phyloP scores from a whole-genome alignment of 306 rosid species.

The Ceratonia siliqua region DNA sequence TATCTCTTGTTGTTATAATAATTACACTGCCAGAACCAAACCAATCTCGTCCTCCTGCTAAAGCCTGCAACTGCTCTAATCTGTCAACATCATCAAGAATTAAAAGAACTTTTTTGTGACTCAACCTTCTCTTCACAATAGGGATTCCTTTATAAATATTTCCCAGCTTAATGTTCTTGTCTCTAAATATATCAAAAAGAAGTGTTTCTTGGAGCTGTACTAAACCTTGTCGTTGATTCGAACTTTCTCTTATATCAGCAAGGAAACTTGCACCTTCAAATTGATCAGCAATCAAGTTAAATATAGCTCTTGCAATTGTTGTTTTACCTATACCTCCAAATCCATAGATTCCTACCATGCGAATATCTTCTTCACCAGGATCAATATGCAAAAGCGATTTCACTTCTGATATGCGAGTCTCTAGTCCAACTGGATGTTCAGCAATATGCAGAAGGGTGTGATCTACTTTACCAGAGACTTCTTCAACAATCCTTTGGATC shows the following conservation, averaged over 20 bases:
- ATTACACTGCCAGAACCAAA: slow-evolving; percentile 45
- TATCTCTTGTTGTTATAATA: slow-evolving; percentile 48
- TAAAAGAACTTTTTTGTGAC: slow-evolving; percentile 33
- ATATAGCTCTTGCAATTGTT: slow-evolving; percentile 34
- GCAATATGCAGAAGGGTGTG: slow-evolving; percentile 31
- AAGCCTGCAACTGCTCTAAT: slow-evolving; percentile 40
- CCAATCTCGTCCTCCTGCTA: slow-evolving; percentile 47
- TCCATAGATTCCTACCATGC: slow-evolving; percentile 47
- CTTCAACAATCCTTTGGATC: slow-evolving; percentile 27
- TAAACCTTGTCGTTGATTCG: slow-evolving; percentile 30
- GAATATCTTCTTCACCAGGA: slow-evolving; percentile 20
- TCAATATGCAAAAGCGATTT: slow-evolving; percentile 30
- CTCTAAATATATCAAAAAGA: slow-evolving; percentile 23
- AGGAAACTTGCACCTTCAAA: slow-evolving; percentile 38
- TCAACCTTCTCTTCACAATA: slow-evolving; percentile 38
- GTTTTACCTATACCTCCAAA: slow-evolving; percentile 44
- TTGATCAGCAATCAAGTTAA: slow-evolving; percentile 28
- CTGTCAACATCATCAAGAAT: slow-evolving; percentile 45
- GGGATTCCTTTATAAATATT: slow-evolving; percentile 45
- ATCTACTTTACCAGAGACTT: slow-evolving; percentile 15
- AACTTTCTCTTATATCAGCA: slow-evolving; percentile 34
- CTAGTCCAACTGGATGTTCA: slow-evolving; percentile 36
- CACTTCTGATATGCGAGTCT: slow-evolving; percentile 43
- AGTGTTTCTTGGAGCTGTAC: slow-evolving; percentile 35
- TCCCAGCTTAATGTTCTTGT: slow-evolving; percentile 30